Conservation (phyloP, 768 basidiomycete genomes). For the Galerina sulciceps region DNA sequence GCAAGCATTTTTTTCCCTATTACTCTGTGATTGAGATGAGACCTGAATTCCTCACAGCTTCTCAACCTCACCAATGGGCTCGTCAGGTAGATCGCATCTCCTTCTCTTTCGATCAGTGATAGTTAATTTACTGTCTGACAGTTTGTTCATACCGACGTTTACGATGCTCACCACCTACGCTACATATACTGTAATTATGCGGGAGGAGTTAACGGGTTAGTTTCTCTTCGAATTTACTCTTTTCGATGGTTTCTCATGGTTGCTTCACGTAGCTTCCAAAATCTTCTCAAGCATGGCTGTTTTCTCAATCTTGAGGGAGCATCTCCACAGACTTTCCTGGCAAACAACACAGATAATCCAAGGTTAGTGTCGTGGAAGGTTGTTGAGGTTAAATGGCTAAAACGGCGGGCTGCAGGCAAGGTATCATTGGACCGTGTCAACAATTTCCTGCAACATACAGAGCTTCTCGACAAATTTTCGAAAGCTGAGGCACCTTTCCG, state of each 20-base stretch:
- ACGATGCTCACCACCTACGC: background rate
- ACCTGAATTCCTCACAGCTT: background rate
- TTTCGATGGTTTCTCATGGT: background rate
- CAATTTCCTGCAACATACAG: constrained; percentile 4
- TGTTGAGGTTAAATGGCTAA: background rate
- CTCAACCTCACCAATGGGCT: background rate
- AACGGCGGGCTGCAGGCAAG: background rate
- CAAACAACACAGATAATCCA: background rate
- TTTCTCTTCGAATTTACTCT: background rate
- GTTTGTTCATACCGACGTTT: background rate
- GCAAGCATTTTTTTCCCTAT: constrained; percentile 7
- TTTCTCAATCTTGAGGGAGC: background rate
- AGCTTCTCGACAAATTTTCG: constrained; percentile 21
- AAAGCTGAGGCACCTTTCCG: background rate
- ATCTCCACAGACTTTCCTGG: background rate
- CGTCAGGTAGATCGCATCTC: too few relatives aligned
- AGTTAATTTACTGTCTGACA: too few relatives aligned
- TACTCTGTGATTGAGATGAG: too few relatives aligned
- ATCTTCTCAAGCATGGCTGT: constrained; percentile 7
- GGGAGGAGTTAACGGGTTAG: background rate
- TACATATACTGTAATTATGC: background rate
- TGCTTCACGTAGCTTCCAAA: background rate
- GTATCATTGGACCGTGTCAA: constrained; percentile 9
- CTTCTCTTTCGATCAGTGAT: too few relatives aligned
- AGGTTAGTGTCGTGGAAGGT: background rate